Evolutionary conservation across 768 basidiomycete species (phyloP), one percentile per base, ranked within the genome.

Genomic region (Suillus ampliporus): DNA sequence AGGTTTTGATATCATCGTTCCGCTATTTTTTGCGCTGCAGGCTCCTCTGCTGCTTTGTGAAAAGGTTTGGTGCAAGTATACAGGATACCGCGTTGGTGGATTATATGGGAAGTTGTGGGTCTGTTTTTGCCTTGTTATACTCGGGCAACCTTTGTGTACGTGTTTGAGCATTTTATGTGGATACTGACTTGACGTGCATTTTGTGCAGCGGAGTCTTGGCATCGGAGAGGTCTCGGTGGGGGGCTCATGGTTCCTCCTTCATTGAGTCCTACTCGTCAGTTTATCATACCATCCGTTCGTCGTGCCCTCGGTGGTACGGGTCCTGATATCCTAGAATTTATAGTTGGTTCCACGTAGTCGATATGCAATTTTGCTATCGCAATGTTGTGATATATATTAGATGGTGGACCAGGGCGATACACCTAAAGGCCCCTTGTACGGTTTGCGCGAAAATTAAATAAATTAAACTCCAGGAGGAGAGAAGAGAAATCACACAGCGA

Each of bases 11-110:
- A 79, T 79, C 67, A 75, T 78, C 34, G 84, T 86, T 1, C 77
- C 84, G 1, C 21, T 85, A 2, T 94, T 91, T 76, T 95, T 95
- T 75, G 74, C 79, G 11, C 57, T 83, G 26, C 92, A 95, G 69
- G 89, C 84, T 1, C 81, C 83, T 17, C 70, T 89, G 0, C 77
- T 95, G 47, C 67, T 89, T 5, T 64, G 83, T 1, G 93, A 95
- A 78, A 80, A 84, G 34, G 4, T 84, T 7, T 94, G 87, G 86
- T 79, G 77, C 65, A 76, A 73, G 50, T 57, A 80, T 1, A 92
- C 89, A 0, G 88, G 90, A 7, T 78, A 72, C 66, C 80, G 81
- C 34, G 87, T 93, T 0, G 77, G 83, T 21, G 93, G 93, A 6
- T 71, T 77, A 67, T 66, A 69, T 9, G 92, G 93, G 7, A 77